A percentile compares a stretch with the other conserved stretches of the same genome.
phyloP scores from a whole-genome alignment of 2,329 filamentous ascomycete species.

The Amauroascus verrucosus region DNA sequence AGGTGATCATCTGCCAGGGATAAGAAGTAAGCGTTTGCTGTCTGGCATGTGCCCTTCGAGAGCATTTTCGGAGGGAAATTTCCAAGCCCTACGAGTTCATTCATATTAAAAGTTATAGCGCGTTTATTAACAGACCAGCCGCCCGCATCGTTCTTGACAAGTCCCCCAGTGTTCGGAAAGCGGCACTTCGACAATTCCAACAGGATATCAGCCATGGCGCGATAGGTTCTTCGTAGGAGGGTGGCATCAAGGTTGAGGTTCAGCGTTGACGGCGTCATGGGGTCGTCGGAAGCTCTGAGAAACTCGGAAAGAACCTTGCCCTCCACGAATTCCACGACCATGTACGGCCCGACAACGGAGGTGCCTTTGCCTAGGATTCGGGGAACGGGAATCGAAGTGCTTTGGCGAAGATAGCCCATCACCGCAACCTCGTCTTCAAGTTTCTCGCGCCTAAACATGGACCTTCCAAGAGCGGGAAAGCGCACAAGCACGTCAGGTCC shows the following conservation, averaged over 20 bases:
- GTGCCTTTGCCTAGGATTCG: constrained; percentile 18
- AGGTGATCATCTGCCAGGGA: constrained; percentile 13
- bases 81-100: constrained; percentile 11
- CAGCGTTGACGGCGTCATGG: constrained; percentile 4
- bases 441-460: constrained; percentile 16
- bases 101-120: constrained; percentile 14
- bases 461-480: constrained; percentile 15
- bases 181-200: constrained; percentile 15
- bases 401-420: constrained; percentile 18
- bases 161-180: constrained; percentile 16
- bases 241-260: constrained; percentile 12
- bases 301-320: constrained; percentile 19
- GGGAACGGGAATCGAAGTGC: constrained; percentile 22
- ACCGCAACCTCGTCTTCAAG: constrained; percentile 13
- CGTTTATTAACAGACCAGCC: background rate
- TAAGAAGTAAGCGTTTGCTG: background rate
- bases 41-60: background rate
- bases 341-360: constrained; percentile 20
- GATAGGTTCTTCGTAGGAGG: constrained; percentile 13
- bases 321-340: constrained; percentile 23
- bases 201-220: constrained; percentile 16
- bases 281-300: constrained; percentile 18
- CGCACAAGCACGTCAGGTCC: constrained; percentile 16
- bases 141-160: constrained; percentile 20
- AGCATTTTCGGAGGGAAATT: constrained; percentile 8